Percentiles rank a stretch among this genome's conserved stretches.
These are phyloP conservation scores for Eutrema salsugineum DNA, from an alignment of 441 rosid species.

Conservation along the genomic window DNA sequence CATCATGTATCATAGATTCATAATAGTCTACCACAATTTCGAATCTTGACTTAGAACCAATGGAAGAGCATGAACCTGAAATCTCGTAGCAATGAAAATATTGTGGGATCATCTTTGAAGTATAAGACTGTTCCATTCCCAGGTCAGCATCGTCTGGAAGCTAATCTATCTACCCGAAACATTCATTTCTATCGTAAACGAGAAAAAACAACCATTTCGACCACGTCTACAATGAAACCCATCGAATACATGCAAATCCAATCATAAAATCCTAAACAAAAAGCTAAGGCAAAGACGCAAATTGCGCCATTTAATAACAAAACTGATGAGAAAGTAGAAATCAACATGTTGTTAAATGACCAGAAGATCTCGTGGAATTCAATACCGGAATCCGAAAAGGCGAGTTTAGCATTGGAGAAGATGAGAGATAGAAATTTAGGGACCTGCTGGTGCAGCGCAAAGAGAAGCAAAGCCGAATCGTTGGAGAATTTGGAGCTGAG, in stretches of 20 bases:
- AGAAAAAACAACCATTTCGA: background rate
- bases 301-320: background rate
- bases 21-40: background rate
- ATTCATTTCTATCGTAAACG: background rate
- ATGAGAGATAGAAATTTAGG: background rate
- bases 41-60: background rate
- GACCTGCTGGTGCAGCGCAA: slow-evolving; percentile 81
- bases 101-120: background rate
- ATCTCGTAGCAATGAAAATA: background rate
- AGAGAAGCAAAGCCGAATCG: slow-evolving; percentile 80
- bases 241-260: background rate
- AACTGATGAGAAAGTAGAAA: background rate
- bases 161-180: background rate
- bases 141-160: background rate
- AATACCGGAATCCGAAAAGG: background rate
- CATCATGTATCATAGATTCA: background rate
- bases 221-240: background rate
- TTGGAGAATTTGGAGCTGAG: slow-evolving; percentile 64
- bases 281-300: background rate
- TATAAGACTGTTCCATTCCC: background rate
- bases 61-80: background rate
- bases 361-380: background rate
- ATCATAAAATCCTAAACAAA: background rate
- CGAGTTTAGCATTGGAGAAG: background rate
- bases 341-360: background rate